Percentiles rank a stretch among this genome's conserved stretches.
These are phyloP conservation scores for Pleurotus tuber-regium DNA, from an alignment of 768 basidiomycete species.

Conservation along the genomic window DNA sequence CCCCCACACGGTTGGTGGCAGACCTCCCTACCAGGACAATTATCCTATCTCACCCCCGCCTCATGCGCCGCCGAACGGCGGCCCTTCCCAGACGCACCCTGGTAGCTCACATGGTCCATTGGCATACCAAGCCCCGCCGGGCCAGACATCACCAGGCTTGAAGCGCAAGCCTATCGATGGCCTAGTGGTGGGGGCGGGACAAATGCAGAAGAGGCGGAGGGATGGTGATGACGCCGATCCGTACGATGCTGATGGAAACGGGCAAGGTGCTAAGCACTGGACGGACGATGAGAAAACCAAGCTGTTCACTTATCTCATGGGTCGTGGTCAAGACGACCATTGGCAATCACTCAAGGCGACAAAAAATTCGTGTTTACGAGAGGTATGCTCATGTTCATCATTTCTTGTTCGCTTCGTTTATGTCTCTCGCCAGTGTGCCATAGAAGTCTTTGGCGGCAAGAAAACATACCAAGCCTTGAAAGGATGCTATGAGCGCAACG, in stretches of 20 bases:
- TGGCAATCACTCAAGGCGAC: slow-evolving; percentile 77
- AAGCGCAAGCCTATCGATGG: slow-evolving; percentile 54
- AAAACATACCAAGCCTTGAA: slow-evolving; percentile 85
- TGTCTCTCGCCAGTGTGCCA: slow-evolving; percentile 50
- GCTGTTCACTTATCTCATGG: slow-evolving; percentile 80
- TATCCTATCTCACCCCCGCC: slow-evolving; percentile 40
- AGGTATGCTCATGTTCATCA: slow-evolving; percentile 40
- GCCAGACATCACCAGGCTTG: slow-evolving; percentile 34
- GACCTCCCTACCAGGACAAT: slow-evolving; percentile 25
- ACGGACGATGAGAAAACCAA: slow-evolving; percentile 80
- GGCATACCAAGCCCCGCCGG: slow-evolving; percentile 16
- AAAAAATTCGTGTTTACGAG: slow-evolving; percentile 80
- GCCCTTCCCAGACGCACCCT: slow-evolving; percentile 12
- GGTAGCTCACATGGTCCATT: slow-evolving; percentile 6
- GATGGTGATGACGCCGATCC: slow-evolving; percentile 38
- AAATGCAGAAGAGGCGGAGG: slow-evolving; percentile 45
- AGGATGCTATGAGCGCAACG: slow-evolving; percentile 83
- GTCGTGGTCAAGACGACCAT: slow-evolving; percentile 64
- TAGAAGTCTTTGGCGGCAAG: slow-evolving; percentile 68
- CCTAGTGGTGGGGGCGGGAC: slow-evolving; percentile 26
- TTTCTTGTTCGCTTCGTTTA: slow-evolving; percentile 5
- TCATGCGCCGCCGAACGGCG: slow-evolving; percentile 34
- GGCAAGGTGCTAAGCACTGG: slow-evolving; percentile 79
- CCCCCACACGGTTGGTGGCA: slow-evolving; percentile 39
- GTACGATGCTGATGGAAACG: slow-evolving; percentile 46